Base-by-base conservation (phyloP, 441 rosid genomes). In the Daphne laureola region DNA sequence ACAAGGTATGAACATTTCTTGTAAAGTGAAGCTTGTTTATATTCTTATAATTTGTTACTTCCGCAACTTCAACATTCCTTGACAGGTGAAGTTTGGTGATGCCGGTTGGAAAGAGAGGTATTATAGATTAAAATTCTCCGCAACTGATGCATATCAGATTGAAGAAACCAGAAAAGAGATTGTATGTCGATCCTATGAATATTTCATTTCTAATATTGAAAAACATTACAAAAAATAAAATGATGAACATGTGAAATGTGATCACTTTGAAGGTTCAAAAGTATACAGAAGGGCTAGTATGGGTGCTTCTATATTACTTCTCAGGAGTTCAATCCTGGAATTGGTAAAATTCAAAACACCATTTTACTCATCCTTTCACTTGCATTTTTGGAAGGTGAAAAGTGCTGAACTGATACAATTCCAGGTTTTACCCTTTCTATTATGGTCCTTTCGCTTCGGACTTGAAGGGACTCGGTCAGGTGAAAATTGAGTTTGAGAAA, bases 361-460 rank as follows among this genome's bases (percentile, higher is more conserved):
- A 31, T 31, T 31, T 31, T 31, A 9, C 38, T 31, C 38, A 31
- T 31, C 38, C 38, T 31, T 31, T 31, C 38, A 31, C 11, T 31
- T 31, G 1, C 38, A 31, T 7, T 9, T 31, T 4, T 11, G 11
- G 38, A 31, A 31, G 5, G 38, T 31, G 43, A 13, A 18, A 4
- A 21, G 25, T 21, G 3, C 15, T 17, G 8, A 4, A n/a, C 1
- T 13, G 49, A 16, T 9, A 46, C 16, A 38, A 27, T 43, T 23
- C 18, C 54, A 63, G 69, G 65, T 64, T 9, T 21, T 68, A 68
- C 46, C 73, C 68, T 3, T 68, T 49, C 46, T 62, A 54, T 14
- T 55, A 64, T 25, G 68, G 54, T 25, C 69, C 68, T 6, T 63
- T 68, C 45, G 58, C 62, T 3, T 68, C 68, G 0, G 73, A 68